Evolutionary conservation across 805 yeast species (phyloP).

Genomic region (Ascoidea tarda): DNA sequence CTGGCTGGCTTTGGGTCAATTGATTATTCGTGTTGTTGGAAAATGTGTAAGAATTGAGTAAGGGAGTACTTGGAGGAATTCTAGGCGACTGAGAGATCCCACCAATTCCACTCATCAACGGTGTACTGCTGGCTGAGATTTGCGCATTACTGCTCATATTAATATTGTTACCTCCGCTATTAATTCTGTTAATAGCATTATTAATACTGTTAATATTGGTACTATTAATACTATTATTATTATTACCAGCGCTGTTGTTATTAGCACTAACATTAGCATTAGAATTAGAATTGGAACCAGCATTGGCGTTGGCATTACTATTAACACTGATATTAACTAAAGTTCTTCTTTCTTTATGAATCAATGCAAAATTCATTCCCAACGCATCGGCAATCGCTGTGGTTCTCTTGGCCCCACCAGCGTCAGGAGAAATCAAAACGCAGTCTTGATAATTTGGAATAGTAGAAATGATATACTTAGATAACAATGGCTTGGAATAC

Average conservation of each 20-base stretch:
- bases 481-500: slow-evolving; percentile 77
- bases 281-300: slow-evolving; percentile 13
- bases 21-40: slow-evolving; percentile 8
- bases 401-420: slow-evolving; percentile 98
- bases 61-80: slow-evolving; percentile 12
- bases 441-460: slow-evolving; percentile 75
- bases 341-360: slow-evolving; percentile 81
- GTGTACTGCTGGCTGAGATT: no score
- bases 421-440: slow-evolving; percentile 93
- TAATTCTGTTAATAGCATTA: not conserved
- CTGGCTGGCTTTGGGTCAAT: slow-evolving; percentile 8
- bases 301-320: slow-evolving; percentile 5
- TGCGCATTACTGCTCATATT: slow-evolving; percentile 6
- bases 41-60: slow-evolving; percentile 3
- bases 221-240: not conserved
- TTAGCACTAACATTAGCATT: slow-evolving; percentile 12
- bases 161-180: slow-evolving; percentile 8
- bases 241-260: slow-evolving; percentile 3
- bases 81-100: slow-evolving; percentile 13
- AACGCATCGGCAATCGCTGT: slow-evolving; percentile 86
- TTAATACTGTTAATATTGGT: not conserved
- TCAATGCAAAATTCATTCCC: slow-evolving; percentile 82
- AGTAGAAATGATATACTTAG: slow-evolving; percentile 64
- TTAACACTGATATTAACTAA: slow-evolving; percentile 7
- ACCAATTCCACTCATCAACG: slow-evolving; percentile 2